phyloP scores from a whole-genome alignment of 352 stramenopile species.

The Phytopythium chamaehyphon region DNA sequence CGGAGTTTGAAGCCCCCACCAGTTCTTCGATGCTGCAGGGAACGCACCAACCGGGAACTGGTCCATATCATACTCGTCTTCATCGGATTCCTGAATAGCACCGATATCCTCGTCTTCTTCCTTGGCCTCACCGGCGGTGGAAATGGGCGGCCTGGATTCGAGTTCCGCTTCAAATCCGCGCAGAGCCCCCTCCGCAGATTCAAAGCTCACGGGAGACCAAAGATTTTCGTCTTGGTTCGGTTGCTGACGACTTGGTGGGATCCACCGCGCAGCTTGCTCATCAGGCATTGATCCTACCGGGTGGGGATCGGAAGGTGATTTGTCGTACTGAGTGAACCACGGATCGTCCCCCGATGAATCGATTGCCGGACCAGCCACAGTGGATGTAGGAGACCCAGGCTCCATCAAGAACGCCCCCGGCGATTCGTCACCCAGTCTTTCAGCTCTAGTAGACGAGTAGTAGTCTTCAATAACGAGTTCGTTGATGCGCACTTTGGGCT shows the following conservation, averaged over 20 bases:
- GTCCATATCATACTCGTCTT: constrained; percentile 43
- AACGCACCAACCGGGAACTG: constrained; percentile 47
- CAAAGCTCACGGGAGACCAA: constrained; percentile 15
- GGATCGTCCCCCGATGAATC: constrained; percentile 26
- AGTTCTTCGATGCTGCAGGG: constrained; percentile 65
- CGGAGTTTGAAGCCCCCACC: constrained; percentile 55
- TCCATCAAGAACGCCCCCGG: constrained; percentile 63
- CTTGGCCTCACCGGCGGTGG: background rate
- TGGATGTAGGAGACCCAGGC: constrained; percentile 8
- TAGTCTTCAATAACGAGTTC: constrained; percentile 87
- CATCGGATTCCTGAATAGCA: constrained; percentile 11
- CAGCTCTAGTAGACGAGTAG: constrained; percentile 38
- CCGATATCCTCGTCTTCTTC: constrained; percentile 10
- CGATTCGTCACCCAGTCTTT: constrained; percentile 12
- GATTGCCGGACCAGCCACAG: background rate
- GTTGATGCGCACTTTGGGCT: constrained; percentile 66
- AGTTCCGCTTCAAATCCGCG: background rate
- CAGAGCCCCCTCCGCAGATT: constrained; percentile 39
- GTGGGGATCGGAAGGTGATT: constrained; percentile 1
- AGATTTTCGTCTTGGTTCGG: background rate
- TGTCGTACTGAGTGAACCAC: constrained; percentile 52
- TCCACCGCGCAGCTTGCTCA: constrained; percentile 64
- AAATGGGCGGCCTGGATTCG: background rate
- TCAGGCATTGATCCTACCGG: constrained; percentile 25
- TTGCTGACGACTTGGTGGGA: constrained; percentile 20